Evolutionary conservation across 139 green algal species (phyloP).

Genomic region (Coelastrella sp.): DNA sequence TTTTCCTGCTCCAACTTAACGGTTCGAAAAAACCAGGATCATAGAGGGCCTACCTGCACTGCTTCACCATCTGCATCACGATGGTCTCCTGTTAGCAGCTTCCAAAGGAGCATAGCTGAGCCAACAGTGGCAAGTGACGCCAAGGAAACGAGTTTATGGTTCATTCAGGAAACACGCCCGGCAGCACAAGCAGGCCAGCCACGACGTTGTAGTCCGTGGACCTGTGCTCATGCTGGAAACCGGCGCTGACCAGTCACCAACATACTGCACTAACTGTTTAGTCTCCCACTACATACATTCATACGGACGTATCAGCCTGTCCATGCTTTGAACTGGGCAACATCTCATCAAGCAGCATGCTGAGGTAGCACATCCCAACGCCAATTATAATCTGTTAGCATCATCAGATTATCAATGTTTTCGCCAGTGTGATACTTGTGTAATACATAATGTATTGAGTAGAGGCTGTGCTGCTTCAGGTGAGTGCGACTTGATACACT

Average conservation of each 20-base stretch:
- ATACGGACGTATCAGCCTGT: not conserved
- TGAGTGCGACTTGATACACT: too few relatives aligned
- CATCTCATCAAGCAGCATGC: too few relatives aligned
- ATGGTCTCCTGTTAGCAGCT: constrained; percentile 5
- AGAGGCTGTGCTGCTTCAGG: too few relatives aligned
- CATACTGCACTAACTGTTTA: not conserved
- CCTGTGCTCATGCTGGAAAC: not conserved
- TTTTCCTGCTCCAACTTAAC: not conserved
- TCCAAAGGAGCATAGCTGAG: constrained; percentile 26
- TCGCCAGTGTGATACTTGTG: too few relatives aligned
- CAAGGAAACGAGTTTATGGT: not conserved
- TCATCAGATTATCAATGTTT: too few relatives aligned
- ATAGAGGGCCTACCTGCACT: not conserved
- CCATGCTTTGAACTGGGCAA: not conserved
- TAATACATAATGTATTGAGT: too few relatives aligned
- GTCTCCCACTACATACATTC: not conserved
- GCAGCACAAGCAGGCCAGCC: not conserved
- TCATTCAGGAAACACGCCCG: not conserved
- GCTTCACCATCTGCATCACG: not conserved
- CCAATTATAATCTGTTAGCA: too few relatives aligned
- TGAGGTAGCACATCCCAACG: too few relatives aligned
- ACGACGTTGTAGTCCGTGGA: not conserved
- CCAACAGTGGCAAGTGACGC: constrained; percentile 1
- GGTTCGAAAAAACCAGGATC: not conserved
- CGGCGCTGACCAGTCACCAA: not conserved